phyloP scores from a whole-genome alignment of 768 basidiomycete species.

The Kwoniella bestiolae region DNA sequence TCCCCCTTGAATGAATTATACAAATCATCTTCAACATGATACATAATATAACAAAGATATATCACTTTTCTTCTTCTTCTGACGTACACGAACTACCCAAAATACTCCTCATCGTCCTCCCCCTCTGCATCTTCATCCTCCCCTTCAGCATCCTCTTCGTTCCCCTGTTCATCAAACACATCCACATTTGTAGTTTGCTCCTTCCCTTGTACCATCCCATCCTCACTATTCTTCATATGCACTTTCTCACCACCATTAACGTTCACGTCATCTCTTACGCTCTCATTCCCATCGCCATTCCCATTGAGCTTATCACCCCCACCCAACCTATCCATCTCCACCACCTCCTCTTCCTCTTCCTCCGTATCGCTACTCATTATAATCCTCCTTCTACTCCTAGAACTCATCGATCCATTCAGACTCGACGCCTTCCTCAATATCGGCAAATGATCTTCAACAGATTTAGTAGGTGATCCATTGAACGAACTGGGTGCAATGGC shows the following conservation, averaged over 20 bases:
- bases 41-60: no score
- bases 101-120: constrained; percentile 43
- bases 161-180: constrained; percentile 32
- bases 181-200: no score
- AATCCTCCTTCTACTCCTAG: constrained; percentile 1
- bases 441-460: neutral
- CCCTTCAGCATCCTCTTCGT: constrained; percentile 29
- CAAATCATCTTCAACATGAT: no score
- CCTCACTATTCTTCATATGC: constrained; percentile 10
- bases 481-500: neutral
- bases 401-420: neutral
- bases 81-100: constrained; percentile 6
- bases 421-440: neutral
- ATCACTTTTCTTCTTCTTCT: neutral
- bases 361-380: constrained; percentile 8
- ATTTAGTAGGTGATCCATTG: neutral
- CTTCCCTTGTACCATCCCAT: constrained; percentile 6
- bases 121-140: constrained; percentile 42
- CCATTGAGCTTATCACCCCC: no score
- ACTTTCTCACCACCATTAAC: constrained; percentile 10
- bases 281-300: constrained; percentile 2
- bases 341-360: constrained; percentile 19
- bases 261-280: constrained; percentile 1
- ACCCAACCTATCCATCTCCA: constrained; percentile 11
- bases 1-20: no score